Conservation (phyloP, 208 protist species). For the Willaertia magna region DNA sequence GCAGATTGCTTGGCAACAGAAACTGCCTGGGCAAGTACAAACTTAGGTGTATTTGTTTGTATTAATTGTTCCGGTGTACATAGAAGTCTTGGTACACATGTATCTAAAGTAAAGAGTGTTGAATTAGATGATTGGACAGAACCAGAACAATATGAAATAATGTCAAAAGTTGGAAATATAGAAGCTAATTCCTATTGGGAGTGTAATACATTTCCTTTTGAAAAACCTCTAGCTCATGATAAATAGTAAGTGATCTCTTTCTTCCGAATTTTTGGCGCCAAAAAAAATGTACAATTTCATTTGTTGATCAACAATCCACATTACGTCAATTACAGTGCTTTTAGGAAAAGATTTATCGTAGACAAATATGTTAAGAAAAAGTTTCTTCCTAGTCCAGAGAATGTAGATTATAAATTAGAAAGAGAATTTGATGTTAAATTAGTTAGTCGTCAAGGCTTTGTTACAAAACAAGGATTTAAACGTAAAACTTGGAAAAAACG, state of each 20-base stretch:
- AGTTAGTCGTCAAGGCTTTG: neutral
- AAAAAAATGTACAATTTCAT: too few relatives aligned
- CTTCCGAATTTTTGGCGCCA: too few relatives aligned
- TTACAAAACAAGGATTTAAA: neutral
- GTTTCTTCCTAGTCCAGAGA: neutral
- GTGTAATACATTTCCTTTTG: neutral
- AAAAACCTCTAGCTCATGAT: neutral
- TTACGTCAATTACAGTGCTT: too few relatives aligned
- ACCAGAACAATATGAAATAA: neutral
- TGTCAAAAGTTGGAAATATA: neutral
- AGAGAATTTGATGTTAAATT: neutral
- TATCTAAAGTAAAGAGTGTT: constrained; percentile 74
- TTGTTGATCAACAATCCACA: too few relatives aligned
- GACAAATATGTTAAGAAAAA: constrained; percentile 14
- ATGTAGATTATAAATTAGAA: neutral
- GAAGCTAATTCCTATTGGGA: constrained; percentile 7
- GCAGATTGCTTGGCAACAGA: constrained; percentile 13
- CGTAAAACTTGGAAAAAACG: neutral
- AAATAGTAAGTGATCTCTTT: neutral
- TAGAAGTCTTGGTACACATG: constrained; percentile 70
- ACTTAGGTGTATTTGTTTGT: constrained; percentile 73
- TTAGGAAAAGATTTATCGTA: neutral
- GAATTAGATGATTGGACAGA: constrained; percentile 55
- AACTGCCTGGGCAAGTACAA: constrained; percentile 63
- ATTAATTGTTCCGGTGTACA: constrained; percentile 80